Conservation (phyloP, 192 early-diverging fungal species). For the Linnemannia hyalina region DNA sequence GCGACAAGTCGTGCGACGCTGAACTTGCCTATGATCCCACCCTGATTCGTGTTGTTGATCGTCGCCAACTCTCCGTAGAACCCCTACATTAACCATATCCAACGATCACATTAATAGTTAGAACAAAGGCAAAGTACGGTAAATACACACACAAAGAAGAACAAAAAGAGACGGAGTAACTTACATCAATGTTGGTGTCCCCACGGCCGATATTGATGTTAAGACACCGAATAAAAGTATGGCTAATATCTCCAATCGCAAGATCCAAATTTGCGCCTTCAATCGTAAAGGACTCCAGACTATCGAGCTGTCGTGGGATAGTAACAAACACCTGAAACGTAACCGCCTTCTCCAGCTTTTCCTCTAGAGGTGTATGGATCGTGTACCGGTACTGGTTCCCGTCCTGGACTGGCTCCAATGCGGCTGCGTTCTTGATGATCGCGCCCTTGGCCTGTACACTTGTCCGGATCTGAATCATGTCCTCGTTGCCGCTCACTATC, state of each 20-base stretch:
- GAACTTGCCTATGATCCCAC: conserved; percentile 33
- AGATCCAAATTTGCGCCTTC: conserved; percentile 38
- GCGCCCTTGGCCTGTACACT: conserved; percentile 44
- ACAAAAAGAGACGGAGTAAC: background rate
- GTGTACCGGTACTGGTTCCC: conserved; percentile 49
- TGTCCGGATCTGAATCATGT: conserved; percentile 50
- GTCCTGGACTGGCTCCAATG: conserved; percentile 49
- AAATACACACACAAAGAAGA: background rate
- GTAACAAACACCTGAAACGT: conserved; percentile 52
- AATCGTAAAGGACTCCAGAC: conserved; percentile 47
- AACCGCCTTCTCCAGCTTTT: conserved; percentile 38
- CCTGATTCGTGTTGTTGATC: conserved; percentile 8
- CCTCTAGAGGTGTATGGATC: conserved; percentile 46
- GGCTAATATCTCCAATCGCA: conserved; percentile 46
- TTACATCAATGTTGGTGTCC: conserved; percentile 47
- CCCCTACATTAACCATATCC: conserved; percentile 4
- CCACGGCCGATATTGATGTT: conserved; percentile 22
- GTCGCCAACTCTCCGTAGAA: conserved; percentile 43
- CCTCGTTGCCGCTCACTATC: conserved; percentile 52
- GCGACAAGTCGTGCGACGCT: conserved; percentile 34
- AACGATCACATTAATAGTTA: background rate
- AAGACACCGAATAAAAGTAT: conserved; percentile 42
- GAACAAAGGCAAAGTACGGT: too few species aligned
- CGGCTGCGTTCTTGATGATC: conserved; percentile 46
- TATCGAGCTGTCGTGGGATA: conserved; percentile 37